Conservation (phyloP, 352 stramenopile genomes). For the Pythium pectinolyticum region DNA sequence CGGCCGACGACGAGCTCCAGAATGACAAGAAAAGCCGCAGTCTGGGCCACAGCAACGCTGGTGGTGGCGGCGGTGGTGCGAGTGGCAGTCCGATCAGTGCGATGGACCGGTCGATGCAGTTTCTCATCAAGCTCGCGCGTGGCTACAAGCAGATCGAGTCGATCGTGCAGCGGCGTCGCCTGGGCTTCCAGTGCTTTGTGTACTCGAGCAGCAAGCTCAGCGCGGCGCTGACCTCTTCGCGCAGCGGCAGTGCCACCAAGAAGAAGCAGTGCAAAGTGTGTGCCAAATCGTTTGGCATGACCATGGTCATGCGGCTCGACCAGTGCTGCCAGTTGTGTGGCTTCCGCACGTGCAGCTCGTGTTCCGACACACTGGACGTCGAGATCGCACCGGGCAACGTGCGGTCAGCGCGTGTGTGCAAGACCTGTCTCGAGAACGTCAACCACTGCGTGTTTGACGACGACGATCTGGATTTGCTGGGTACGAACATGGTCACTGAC, state of each 20-base stretch:
- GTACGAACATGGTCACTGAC: conserved; percentile 26
- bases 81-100: conserved; percentile 5
- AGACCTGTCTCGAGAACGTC: conserved; percentile 24
- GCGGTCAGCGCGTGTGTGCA: conserved; percentile 31
- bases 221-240: no score
- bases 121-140: conserved; percentile 27
- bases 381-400: conserved; percentile 24
- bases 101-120: conserved; percentile 30
- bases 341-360: conserved; percentile 35
- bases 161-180: conserved; percentile 29
- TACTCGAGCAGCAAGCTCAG: conserved; percentile 24
- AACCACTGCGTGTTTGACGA: conserved; percentile 38
- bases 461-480: conserved; percentile 35
- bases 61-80: no score
- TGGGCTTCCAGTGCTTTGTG: conserved; percentile 41
- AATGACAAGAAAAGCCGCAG: conserved; percentile 4
- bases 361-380: conserved; percentile 27
- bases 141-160: conserved; percentile 22
- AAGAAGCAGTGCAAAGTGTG: conserved; percentile 38
- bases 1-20: conserved; percentile 29
- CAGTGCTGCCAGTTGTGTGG: conserved; percentile 43
- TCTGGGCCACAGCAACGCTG: no score
- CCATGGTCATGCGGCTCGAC: conserved; percentile 27
- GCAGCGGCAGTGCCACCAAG: no score
- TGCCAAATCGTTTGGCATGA: conserved; percentile 33